These are phyloP conservation scores for Rutstroemia sp. DNA, from an alignment of 2,329 filamentous ascomycete species.

Conservation along the genomic window DNA sequence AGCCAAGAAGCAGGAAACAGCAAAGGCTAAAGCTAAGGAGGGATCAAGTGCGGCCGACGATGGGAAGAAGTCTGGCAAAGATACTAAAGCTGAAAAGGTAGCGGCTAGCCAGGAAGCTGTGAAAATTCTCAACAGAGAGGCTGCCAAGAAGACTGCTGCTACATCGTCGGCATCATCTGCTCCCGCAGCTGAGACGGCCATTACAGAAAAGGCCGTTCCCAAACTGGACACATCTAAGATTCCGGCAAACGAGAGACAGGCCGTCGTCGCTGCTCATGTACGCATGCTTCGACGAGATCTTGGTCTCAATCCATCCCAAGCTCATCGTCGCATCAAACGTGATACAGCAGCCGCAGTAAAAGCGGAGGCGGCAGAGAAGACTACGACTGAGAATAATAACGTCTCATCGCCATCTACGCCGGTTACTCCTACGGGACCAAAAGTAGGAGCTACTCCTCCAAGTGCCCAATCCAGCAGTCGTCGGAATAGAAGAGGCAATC, in stretches of 20 bases:
- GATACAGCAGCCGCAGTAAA: conserved; percentile 34
- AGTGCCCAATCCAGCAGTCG: conserved; percentile 16
- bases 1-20: conserved; percentile 41
- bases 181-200: background rate
- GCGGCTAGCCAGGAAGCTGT: conserved; percentile 53
- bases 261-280: conserved; percentile 53
- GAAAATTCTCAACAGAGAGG: conserved; percentile 56
- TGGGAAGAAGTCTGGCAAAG: conserved; percentile 49
- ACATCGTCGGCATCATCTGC: conserved; percentile 13
- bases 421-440: conserved; percentile 27
- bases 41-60: conserved; percentile 36
- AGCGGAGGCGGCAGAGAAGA: conserved; percentile 18
- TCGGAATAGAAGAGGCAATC: conserved; percentile 32
- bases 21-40: conserved; percentile 47
- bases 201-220: conserved; percentile 28
- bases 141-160: conserved; percentile 40
- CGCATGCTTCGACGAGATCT: conserved; percentile 59
- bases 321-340: conserved; percentile 52
- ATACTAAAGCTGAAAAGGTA: conserved; percentile 52
- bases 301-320: conserved; percentile 55
- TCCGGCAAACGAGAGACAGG: conserved; percentile 28
- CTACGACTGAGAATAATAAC: conserved; percentile 4
- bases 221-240: conserved; percentile 48
- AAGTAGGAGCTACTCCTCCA: conserved; percentile 17
- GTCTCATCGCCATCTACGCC: conserved; percentile 3